Conservation (phyloP, 139 green algal genomes). For the Marvania coccoides region DNA sequence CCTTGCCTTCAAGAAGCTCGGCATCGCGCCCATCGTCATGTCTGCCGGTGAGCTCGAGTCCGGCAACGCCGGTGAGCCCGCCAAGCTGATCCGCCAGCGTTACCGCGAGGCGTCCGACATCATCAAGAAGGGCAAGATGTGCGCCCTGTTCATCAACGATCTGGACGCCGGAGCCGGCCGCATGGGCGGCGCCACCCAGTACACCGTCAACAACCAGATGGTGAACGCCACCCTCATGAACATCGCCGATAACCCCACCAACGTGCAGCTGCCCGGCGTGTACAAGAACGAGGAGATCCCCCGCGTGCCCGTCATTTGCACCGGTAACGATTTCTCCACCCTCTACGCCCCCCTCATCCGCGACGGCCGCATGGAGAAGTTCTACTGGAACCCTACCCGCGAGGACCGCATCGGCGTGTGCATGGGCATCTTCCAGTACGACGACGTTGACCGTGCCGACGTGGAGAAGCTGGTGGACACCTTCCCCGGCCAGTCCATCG, state of each 20-base stretch:
- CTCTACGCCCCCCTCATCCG: conserved; percentile 98
- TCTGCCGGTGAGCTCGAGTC: conserved; percentile 96
- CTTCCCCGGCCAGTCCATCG: conserved; percentile 99
- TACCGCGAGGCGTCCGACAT: conserved; percentile 96
- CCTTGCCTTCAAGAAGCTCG: conserved; percentile 97
- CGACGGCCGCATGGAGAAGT: conserved; percentile 99
- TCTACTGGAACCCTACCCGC: conserved; percentile 95
- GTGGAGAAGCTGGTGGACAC: conserved; percentile 86
- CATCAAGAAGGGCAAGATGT: conserved; percentile 99
- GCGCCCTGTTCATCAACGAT: conserved; percentile 99
- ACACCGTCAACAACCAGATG: conserved; percentile 99
- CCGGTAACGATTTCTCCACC: conserved; percentile 99
- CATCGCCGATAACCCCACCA: conserved; percentile 99
- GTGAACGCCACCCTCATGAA: conserved; percentile 99
- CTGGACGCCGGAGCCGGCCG: conserved; percentile 91
- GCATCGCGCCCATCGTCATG: conserved; percentile 97
- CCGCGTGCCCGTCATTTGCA: conserved; percentile 92
- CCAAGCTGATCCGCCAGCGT: conserved; percentile 95
- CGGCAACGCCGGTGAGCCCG: conserved; percentile 96
- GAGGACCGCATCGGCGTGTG: conserved; percentile 94
- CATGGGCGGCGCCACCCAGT: conserved; percentile 96
- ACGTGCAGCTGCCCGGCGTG: conserved; percentile 93
- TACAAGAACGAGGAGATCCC: conserved; percentile 74
- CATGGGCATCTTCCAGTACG: conserved; percentile 94
- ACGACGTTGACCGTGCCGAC: conserved; percentile 40